Evolutionary conservation across 805 yeast genomes (phyloP), one percentile per base, ranked within the genome.

Genomic region (Yarrowia phangngaensis): DNA sequence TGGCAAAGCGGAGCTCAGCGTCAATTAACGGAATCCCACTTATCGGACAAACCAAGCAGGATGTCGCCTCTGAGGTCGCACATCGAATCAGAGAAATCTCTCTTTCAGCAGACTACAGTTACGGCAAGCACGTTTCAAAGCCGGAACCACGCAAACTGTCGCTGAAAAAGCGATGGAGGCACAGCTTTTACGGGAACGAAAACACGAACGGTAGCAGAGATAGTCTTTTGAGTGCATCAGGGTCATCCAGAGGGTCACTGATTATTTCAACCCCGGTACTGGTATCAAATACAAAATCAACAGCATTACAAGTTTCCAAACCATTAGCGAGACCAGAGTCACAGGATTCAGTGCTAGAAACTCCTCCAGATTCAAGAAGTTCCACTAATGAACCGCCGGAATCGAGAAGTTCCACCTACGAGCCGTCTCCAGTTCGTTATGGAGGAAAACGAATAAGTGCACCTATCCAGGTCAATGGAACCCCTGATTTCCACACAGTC

Each of bases 81-180:
- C 20, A 35, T 1, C 48, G 48, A 2, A 41, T 41, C 16, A 6
- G 48, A 8, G 48, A 41, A 8, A 41, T 41, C 13, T 41, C 48
- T 4, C 34, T 27, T 24, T 7, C n/a, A n/a, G n/a, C 22, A 27
- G 35, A 41, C 15, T 28, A 6, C 16, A 6, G n/a, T 6, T 11
- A 20, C 16, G 28, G 22, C 8, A 20, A 29, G 4, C 4, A 19
- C 11, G 29, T 23, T n/a, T 16, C 29, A 15, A 29, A 41, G 11
- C 48, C 48, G 3, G 35, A 41, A 22, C 48, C 48, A 3, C 14
- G 35, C 8, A 29, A 30, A 6, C 16, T 41, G 34, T 29, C 35
- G 28, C 20, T 41, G 9, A 41, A 41, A n/a, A 29, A 41, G 11
- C 35, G 48, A 7, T 41, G 48, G 48, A n/a, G 48, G 3, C 35